Percentiles rank a stretch among this genome's conserved stretches.
Evolutionary conservation across 2,329 filamentous ascomycete genomes (phyloP).

Genomic region (Aspergillus proliferans): DNA sequence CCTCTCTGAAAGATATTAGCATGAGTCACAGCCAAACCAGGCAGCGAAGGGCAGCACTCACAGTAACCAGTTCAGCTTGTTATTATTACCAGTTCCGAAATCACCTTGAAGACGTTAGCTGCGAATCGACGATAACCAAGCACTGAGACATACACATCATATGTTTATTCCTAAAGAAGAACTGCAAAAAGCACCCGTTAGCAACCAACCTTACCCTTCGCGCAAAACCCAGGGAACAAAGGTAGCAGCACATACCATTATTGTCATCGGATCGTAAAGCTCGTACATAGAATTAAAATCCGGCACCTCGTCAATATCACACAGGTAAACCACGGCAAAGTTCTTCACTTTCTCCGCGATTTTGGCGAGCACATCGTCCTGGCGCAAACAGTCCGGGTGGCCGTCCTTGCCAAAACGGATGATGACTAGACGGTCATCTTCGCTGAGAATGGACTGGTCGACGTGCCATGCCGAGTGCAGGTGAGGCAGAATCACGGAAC

Average conservation of each 20-base stretch:
- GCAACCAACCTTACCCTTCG: neutral
- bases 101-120: slow-evolving; percentile 41
- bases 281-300: slow-evolving; percentile 97
- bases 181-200: neutral
- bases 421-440: slow-evolving; percentile 76
- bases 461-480: slow-evolving; percentile 94
- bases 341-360: slow-evolving; percentile 89
- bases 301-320: slow-evolving; percentile 83
- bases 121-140: neutral
- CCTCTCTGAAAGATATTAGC: slow-evolving; percentile 47
- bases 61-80: slow-evolving; percentile 93
- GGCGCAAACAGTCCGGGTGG: slow-evolving; percentile 70
- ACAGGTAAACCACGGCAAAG: slow-evolving; percentile 69
- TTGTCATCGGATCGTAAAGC: slow-evolving; percentile 78
- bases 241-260: slow-evolving; percentile 51
- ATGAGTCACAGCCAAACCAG: neutral
- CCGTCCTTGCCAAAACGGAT: slow-evolving; percentile 89
- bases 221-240: slow-evolving; percentile 57
- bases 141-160: slow-evolving; percentile 54
- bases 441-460: slow-evolving; percentile 85
- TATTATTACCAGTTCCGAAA: slow-evolving; percentile 97
- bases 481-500: slow-evolving; percentile 88
- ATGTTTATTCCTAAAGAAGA: slow-evolving; percentile 86
- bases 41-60: neutral
- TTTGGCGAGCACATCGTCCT: slow-evolving; percentile 91